phyloP scores from a whole-genome alignment of 768 basidiomycete genomes.

The Pleurotus tuoliensis region DNA sequence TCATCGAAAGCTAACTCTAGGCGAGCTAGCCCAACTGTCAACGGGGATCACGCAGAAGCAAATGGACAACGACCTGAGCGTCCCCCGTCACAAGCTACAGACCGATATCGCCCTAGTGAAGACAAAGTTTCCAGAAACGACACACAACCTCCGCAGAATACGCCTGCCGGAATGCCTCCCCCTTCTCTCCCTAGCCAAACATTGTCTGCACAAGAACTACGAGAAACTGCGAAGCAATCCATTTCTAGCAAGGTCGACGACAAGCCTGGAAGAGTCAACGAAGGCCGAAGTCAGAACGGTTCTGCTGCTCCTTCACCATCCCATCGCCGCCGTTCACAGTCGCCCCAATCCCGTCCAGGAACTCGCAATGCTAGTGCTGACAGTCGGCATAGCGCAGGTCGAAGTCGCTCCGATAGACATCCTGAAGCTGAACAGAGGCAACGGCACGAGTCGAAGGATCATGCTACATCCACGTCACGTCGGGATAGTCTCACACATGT shows the following conservation, averaged over 20 bases:
- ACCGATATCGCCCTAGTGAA: constrained; percentile 31
- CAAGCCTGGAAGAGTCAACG: constrained; percentile 24
- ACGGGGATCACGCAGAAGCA: neutral
- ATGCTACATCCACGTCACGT: constrained; percentile 32
- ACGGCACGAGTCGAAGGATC: constrained; percentile 42
- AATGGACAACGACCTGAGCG: neutral
- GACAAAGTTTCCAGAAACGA: constrained; percentile 34
- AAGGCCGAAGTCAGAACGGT: constrained; percentile 44
- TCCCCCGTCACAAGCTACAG: neutral
- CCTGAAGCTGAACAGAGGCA: constrained; percentile 48
- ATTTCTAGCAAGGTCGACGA: constrained; percentile 44
- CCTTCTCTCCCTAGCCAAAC: constrained; percentile 78
- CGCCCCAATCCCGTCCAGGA: constrained; percentile 62
- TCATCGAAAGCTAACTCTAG: neutral
- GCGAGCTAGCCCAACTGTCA: neutral
- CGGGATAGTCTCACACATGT: constrained; percentile 51
- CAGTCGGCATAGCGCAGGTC: constrained; percentile 68
- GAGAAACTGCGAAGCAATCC: constrained; percentile 75
- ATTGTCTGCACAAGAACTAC: constrained; percentile 69
- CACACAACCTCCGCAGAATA: constrained; percentile 25
- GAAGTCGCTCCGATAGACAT: constrained; percentile 50
- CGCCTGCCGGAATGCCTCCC: constrained; percentile 56
- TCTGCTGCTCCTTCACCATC: constrained; percentile 57
- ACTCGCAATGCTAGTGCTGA: constrained; percentile 70
- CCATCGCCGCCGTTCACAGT: constrained; percentile 60